Evolutionary conservation across 2,329 filamentous ascomycete species (phyloP), one percentile per base, ranked within the genome.

Genomic region (Trichoderma breve): DNA sequence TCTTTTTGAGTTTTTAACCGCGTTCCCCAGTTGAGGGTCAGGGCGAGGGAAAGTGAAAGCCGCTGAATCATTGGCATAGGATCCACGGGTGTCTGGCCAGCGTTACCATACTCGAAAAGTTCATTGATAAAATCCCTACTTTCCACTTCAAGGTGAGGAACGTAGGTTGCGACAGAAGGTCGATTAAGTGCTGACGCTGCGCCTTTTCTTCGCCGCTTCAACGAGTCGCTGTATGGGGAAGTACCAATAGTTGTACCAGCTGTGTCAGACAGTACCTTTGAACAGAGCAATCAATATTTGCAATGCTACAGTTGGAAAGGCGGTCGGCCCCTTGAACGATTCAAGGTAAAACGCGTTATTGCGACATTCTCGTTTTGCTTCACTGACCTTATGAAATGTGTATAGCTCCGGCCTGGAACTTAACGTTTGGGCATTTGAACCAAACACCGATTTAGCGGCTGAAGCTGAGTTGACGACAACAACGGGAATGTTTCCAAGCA

Each of bases 11-110:
- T 80, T 74, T 79, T 88, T 14, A 92, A 86, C 0, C 90, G 85
- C 0, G 86, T 86, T 0, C 90, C 90, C 89, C 89, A 92, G 77
- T 92, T 92, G 18, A 92, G 81, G 0, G 90, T 92, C 30, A 92
- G 78, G 0, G 88, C 86, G 3, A 92, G 82, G n/a, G 87, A 90
- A 4, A 92, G 80, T 14, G 85, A 87, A 0, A 92, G 83, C 0
- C 90, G 86, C 75, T 91, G 90, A 60, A 92, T 91, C 86, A 91
- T 89, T 0, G 89, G 88, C 88, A 91, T 89, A 0, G 90, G 89
- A 71, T 92, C 88, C 0, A 91, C 85, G 0, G 87, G 83, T 2
- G 81, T 81, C 1, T 80, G 80, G 0, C 90, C 90, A 1, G 82
- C 84, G 7, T 86, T 81, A 3, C 90, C 90, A 73, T 90, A 87